Evolutionary conservation across 1,284 basidiomycete genomes (phyloP), one percentile per base, ranked within the genome.

Genomic region (Fistulina hepatica): DNA sequence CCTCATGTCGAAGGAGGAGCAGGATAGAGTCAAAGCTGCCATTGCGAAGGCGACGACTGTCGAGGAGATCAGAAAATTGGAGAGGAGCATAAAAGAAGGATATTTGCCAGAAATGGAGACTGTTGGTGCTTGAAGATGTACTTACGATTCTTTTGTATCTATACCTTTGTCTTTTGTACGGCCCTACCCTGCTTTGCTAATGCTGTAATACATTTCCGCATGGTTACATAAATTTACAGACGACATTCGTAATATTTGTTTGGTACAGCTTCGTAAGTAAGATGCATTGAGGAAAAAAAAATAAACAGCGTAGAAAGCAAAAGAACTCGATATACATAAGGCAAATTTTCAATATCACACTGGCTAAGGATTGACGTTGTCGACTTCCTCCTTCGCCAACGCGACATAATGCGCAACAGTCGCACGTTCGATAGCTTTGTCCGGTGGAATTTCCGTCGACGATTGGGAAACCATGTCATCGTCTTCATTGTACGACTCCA

Each of bases 1-100:
- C 36, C 61, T 93, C 49, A 84, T 97, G 79, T 91, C 89, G 13
- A 83, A 84, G 47, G 89, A 94, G 51, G 93, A 97, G 55, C 84
- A 86, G 54, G 81, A 85, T 52, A 77, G 81, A 50, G 86, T 97
- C 46, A 83, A 83, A 55, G 78, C 81, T 43, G 91, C 93, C 12
- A 92, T 97, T 52, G 85, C 86, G 45, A 77, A 79, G 45, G 94
- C 93, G 21, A 81, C 80, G 36, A 93, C 85, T 32, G 76, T 91
- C 41, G 94, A 97, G 51, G 91, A 95, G 62, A 81, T 95, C 49
- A 73, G 84, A 56, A 73, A 76, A 54, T 60, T 95, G 49, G 89
- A 95, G 61, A 74, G 88, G 60, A 88, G 81, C 65, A 60, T 94
- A 53, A 77, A 79, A 48, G 89, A 93, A 55, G 90, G 90, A 23